Evolutionary conservation across 106 monocot genomes (phyloP), one percentile per base, ranked within the genome.

Genomic region (Iris macrosiphon): DNA sequence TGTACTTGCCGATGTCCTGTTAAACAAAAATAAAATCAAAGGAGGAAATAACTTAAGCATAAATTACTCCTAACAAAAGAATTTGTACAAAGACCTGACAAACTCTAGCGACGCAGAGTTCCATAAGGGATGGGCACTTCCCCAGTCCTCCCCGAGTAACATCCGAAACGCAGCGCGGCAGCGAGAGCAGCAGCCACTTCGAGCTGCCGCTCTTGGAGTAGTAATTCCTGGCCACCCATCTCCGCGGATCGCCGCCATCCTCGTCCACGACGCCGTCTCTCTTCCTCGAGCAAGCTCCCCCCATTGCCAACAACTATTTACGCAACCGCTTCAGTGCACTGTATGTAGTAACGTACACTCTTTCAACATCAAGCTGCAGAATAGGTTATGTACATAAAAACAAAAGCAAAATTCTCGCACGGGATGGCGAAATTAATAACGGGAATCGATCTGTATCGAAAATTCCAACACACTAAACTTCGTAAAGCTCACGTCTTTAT

Each of bases 211-310:
- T 86, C 50, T 92, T 87, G 28, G 66, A 71, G 68, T 63, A 91
- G 27, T 69, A 81, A n/a, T 48, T 55, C 10, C 74, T 68, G 16
- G 35, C 40, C n/a, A n/a, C n/a, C 10, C 31, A 64, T 65, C 70
- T 64, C 22, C 51, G 40, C 9, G 52, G 19, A 47, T 48, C 51
- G 7, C 63, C 80, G n/a, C n/a, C n/a, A 9, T 60, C 80, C 22
- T 74, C 87, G 6, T 84, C 76, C 14, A 75, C 78, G 27, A 63
- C 48, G 46, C 79, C 46, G 41, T 72, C 75, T 55, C 98, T 83
- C 53, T 87, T 99, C 64, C 98, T 91, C 4, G 98, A 99, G 43
- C 98, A 99, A 54, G 79, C 80, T 48, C 91, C 73, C 40, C 98
- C 98, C 98, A 99, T 99, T 43, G 20, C 49, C 16, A 57, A 22